Base-by-base conservation (phyloP, 2,329 filamentous ascomycete genomes). In the Hypomyces rosellus region DNA sequence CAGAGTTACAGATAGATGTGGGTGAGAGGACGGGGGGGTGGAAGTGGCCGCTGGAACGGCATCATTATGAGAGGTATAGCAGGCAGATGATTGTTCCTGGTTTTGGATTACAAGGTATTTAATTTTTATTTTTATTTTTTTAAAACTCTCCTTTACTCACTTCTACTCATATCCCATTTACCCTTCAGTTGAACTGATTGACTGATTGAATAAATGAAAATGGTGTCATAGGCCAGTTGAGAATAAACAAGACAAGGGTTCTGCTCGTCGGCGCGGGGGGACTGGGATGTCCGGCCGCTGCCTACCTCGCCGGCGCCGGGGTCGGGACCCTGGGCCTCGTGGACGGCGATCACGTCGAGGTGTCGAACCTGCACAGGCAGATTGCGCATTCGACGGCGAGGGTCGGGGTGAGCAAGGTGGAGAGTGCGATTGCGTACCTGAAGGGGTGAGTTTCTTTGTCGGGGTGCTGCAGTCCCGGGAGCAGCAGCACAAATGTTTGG, bases 281-380 rank as follows among this genome's bases (percentile, higher is more conserved):
- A 0, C 73, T 99, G 12, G 93, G 93, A 11, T 97, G 89, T 64
- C 93, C 93, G 11, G 90, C 93, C 12, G 88, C 91, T 1, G 80
- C 88, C n/a, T 99, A 99, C 64, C 80, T 99, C 1, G 89, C 90
- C 9, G 92, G 89, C 18, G 88, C 93, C 1, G 93, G 93, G 1
- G 78, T 96, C 1, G 90, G 91, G 8, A 87, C 77, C 0, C 69
- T 99, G 15, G 91, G 92, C 0, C 73, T 99, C 7, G 81, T 93
- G 20, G 93, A 99, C 64, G 90, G 87, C 3, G 93, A 99, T 68
- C 75, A 75, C 0, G 92, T 99, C 30, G 93, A 97, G 64, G 72
- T 78, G 14, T 96, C 90, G 25, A 99, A 99, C 64, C 75, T 99
- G 13, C 93, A 97, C 71, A 84, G 93, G 1, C 93, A 99, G 69